Base-by-base conservation (phyloP, 208 protist species). In the Leishmania mexicana region DNA sequence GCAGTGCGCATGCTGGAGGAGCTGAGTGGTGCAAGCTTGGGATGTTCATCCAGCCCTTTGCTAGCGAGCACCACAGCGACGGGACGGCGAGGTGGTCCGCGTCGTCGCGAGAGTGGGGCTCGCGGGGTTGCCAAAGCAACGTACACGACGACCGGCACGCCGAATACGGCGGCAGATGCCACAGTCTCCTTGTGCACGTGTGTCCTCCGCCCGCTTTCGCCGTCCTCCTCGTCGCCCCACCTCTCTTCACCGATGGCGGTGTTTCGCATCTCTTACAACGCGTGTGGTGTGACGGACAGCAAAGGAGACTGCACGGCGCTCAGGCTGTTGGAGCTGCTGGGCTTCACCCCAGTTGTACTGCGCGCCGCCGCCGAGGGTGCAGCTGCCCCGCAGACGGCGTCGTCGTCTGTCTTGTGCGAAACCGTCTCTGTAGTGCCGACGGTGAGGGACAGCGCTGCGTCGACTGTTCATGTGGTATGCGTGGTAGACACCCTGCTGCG, bases 311-410 rank as follows among this genome's bases (percentile, higher is more conserved):
- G 78, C 75, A 75, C 60, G 70, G 75, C 77, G 21, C 51, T 76
- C 51, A 21, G 53, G 19, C 78, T 96, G 17, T 51, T 92, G n/a
- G 87, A 89, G 31, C 53, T 85, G 28, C 71, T 96, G 0, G 83
- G 75, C 73, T 92, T 93, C 79, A 47, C 81, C 21, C 85, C 89
- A 19, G 79, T 87, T 8, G 24, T 89, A 28, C 75, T 89, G 58
- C 35, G 21, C 13, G 83, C 85, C n/a, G 75, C 75, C 38, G 75
- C 35, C 40, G 75, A 47, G 17, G 17, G 70, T 53, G 13, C 21
- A 1, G 17, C 24, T 54, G 42, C 24, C 45, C 45, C 42, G 70
- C 40, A 28, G 70, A 51, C 45, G 5, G 28, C 8, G 7, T 45
- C 51, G 28, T 53, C 70, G 8, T 31, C 70, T 54, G 24, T 54